phyloP scores from a whole-genome alignment of 1,284 basidiomycete species.

The Cystobasidium sp. region DNA sequence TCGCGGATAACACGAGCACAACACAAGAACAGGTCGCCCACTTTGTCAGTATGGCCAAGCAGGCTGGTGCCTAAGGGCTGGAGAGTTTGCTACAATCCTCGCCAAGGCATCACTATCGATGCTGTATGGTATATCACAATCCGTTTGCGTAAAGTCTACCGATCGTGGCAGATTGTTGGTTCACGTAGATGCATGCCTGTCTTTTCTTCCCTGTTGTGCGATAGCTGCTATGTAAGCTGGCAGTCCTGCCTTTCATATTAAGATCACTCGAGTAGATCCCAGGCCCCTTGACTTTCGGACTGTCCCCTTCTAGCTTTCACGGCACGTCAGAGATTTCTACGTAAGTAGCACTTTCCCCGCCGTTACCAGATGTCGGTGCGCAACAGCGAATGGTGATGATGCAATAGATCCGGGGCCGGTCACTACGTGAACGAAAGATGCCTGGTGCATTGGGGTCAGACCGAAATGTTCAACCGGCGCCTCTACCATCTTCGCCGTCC shows the following conservation, averaged over 20 bases:
- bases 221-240: slow-evolving; percentile 6
- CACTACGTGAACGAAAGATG: background rate
- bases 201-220: slow-evolving; percentile 15
- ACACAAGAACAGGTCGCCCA: background rate
- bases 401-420: background rate
- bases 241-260: slow-evolving; percentile 11
- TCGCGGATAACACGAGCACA: background rate
- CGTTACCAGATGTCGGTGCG: slow-evolving; percentile 5
- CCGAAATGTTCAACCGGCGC: background rate
- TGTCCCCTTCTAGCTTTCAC: background rate
- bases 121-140: slow-evolving; percentile 13
- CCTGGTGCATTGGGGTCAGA: background rate
- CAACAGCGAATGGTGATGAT: background rate
- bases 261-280: slow-evolving; percentile 10
- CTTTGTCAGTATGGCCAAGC: no score
- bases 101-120: no score
- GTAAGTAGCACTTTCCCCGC: background rate
- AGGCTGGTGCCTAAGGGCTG: no score
- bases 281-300: background rate
- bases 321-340: slow-evolving; percentile 1
- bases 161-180: slow-evolving; percentile 17
- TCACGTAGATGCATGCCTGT: slow-evolving; percentile 10
- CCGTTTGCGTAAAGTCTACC: slow-evolving; percentile 3
- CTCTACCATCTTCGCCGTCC: background rate
- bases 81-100: no score